Percentiles rank a stretch among this genome's conserved stretches.
These are phyloP conservation scores for Maudiozyma serrabonitensis DNA, from an alignment of 805 yeast species.

Conservation along the genomic window DNA sequence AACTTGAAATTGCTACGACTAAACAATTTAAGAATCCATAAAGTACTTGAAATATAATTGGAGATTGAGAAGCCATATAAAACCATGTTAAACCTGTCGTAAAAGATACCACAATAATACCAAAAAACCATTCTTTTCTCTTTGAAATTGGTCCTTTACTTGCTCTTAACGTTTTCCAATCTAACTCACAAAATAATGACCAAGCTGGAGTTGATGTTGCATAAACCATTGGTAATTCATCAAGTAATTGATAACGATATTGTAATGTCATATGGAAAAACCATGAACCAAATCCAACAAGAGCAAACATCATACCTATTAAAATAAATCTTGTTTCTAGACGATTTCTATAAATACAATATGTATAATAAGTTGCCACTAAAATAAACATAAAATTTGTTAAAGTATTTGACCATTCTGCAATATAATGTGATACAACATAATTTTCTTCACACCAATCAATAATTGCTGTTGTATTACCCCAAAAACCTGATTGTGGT, in stretches of 20 bases:
- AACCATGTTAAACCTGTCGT: conserved; percentile 58
- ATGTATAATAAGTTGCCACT: conserved; percentile 55
- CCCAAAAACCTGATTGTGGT: conserved; percentile 63
- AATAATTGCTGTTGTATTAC: conserved; percentile 81
- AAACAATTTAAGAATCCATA: conserved; percentile 72
- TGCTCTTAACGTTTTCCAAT: conserved; percentile 26
- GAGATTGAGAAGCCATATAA: conserved; percentile 66
- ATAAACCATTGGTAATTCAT: conserved; percentile 96
- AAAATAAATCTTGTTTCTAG: conserved; percentile 64
- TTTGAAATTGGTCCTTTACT: conserved; percentile 3
- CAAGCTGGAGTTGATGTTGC: conserved; percentile 94
- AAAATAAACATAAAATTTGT: conserved; percentile 57
- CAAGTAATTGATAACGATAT: conserved; percentile 83
- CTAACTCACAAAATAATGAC: conserved; percentile 56
- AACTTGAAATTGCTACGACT: conserved; percentile 53
- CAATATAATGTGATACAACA: conserved; percentile 73
- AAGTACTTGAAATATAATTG: conserved; percentile 80
- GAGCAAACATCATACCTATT: conserved; percentile 67
- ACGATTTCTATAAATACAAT: conserved; percentile 47
- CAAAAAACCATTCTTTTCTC: conserved; percentile 31
- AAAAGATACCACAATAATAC: conserved; percentile 37
- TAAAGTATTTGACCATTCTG: conserved; percentile 80
- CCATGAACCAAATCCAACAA: conserved; percentile 93
- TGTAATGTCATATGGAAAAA: conserved; percentile 90
- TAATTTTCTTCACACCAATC: conserved; percentile 99